Evolutionary conservation across 371 early-diverging fungal species (phyloP).

Genomic region (Fennellomyces sp.): DNA sequence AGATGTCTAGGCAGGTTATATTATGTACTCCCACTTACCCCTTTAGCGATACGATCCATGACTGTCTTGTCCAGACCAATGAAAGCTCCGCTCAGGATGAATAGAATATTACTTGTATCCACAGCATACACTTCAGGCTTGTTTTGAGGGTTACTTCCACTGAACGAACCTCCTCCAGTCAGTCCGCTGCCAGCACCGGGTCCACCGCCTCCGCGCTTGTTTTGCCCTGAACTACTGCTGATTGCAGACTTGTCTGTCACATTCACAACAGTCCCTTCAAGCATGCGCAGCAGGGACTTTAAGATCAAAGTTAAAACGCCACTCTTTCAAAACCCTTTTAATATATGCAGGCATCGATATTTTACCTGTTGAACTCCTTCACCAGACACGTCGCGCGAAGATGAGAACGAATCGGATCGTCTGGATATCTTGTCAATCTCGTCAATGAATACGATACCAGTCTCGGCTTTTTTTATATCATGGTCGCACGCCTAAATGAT

Average conservation of each 20-base stretch:
- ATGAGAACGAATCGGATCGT: constrained; percentile 74
- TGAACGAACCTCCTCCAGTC: constrained; percentile 1
- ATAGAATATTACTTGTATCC: constrained; percentile 90
- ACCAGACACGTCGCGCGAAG: constrained; percentile 90
- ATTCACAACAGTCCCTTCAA: constrained; percentile 88
- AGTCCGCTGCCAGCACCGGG: constrained; percentile 59
- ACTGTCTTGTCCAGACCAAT: constrained; percentile 87
- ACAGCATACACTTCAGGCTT: constrained; percentile 72
- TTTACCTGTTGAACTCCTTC: constrained; percentile 90
- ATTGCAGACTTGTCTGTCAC: constrained; percentile 81
- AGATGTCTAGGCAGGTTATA: neutral
- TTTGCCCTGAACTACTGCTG: constrained; percentile 34
- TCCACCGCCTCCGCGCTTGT: constrained; percentile 40
- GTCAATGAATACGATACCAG: constrained; percentile 92
- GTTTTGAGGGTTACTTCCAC: neutral
- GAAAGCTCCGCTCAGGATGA: constrained; percentile 92
- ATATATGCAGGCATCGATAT: neutral
- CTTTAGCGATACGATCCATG: constrained; percentile 77
- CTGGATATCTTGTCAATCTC: constrained; percentile 92
- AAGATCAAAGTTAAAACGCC: too few relatives aligned
- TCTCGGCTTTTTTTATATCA: constrained; percentile 84
- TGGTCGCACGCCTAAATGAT: constrained; percentile 81
- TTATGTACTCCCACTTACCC: constrained; percentile 35
- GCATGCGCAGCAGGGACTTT: constrained; percentile 78
- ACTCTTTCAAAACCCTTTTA: too few relatives aligned